Evolutionary conservation across 2,329 filamentous ascomycete species (phyloP).

Genomic region (Colletotrichum trifolii): DNA sequence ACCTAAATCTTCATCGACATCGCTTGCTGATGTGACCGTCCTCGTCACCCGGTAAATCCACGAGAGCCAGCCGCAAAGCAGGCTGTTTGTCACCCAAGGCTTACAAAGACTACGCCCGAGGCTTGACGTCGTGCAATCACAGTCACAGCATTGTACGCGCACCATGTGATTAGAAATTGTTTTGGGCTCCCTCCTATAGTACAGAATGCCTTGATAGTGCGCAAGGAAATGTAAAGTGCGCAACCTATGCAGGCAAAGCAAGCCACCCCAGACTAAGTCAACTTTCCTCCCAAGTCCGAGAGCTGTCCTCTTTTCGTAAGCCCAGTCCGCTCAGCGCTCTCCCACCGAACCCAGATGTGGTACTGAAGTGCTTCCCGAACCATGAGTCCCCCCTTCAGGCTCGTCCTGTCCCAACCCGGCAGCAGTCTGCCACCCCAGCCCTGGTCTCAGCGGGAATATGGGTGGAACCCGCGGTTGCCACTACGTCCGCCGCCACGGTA

Average conservation of each 20-base stretch:
- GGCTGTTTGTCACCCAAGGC: too few species aligned
- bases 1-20: too few species aligned
- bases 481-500: conserved; percentile 91
- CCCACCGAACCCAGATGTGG: too few species aligned
- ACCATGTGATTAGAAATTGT: too few species aligned
- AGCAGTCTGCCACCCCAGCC: neutral
- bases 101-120: too few species aligned
- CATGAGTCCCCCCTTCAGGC: neutral
- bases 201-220: conserved; percentile 10
- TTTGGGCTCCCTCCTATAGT: conserved; percentile 5
- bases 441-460: conserved; percentile 63
- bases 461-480: conserved; percentile 80
- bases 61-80: too few species aligned
- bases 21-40: too few species aligned
- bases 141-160: too few species aligned
- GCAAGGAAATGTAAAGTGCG: conserved; percentile 11
- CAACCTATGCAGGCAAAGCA: conserved; percentile 1
- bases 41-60: too few species aligned
- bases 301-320: neutral
- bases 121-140: too few species aligned
- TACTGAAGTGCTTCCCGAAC: neutral
- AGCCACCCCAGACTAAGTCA: conserved; percentile 11
- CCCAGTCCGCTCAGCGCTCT: neutral
- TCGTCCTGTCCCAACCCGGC: neutral
- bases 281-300: neutral